Evolutionary conservation across 1,284 basidiomycete species (phyloP).

Genomic region (Cutaneotrichosporon arboriforme): DNA sequence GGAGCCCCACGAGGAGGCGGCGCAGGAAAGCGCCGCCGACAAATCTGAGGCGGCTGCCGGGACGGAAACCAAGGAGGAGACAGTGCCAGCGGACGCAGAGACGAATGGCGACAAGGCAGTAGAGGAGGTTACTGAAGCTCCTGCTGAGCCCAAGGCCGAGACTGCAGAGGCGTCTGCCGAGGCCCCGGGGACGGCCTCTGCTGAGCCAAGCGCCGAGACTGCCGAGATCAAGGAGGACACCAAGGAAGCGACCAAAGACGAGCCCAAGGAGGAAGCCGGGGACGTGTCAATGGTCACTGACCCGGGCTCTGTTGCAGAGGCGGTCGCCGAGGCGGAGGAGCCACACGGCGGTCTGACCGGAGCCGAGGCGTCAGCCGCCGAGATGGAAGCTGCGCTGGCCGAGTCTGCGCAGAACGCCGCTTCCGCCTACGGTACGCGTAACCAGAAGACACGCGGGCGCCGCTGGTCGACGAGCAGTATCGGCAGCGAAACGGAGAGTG

Average conservation of each 20-base stretch:
- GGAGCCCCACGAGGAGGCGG: slow-evolving; percentile 44
- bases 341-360: slow-evolving; percentile 7
- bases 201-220: slow-evolving; percentile 40
- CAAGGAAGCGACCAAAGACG: slow-evolving; percentile 11
- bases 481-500: slow-evolving; percentile 20
- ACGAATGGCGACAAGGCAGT: slow-evolving; percentile 1
- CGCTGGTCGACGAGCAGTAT: slow-evolving; percentile 24
- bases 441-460: slow-evolving; percentile 15
- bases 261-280: slow-evolving; percentile 13
- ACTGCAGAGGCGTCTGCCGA: slow-evolving; percentile 4
- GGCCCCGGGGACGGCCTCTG: neutral
- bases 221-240: slow-evolving; percentile 38
- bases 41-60: slow-evolving; percentile 23
- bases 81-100: slow-evolving; percentile 10
- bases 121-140: slow-evolving; percentile 13
- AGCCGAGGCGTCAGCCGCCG: slow-evolving; percentile 20
- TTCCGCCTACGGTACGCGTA: slow-evolving; percentile 28
- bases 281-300: slow-evolving; percentile 36
- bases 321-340: neutral
- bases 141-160: slow-evolving; percentile 6
- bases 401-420: slow-evolving; percentile 31
- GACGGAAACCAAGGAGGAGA: slow-evolving; percentile 5
- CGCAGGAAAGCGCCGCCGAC: slow-evolving; percentile 38
- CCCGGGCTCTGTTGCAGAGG: slow-evolving; percentile 7
- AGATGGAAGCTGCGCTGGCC: slow-evolving; percentile 21